phyloP scores from a whole-genome alignment of 768 basidiomycete species.

The Suillus cothurnatus region DNA sequence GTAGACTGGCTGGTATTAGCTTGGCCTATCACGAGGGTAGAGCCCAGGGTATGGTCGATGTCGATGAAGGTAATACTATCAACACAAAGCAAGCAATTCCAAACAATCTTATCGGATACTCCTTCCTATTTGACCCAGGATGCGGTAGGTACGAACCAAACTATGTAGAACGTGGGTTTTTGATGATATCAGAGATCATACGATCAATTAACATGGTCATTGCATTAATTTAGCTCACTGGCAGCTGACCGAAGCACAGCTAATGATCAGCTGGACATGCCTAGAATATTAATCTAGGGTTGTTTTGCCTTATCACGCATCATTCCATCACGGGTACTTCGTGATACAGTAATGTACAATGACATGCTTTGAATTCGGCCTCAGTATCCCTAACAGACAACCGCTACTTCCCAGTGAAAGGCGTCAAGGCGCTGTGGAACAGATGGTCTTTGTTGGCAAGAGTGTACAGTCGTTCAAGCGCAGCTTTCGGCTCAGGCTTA shows the following conservation, averaged over 20 bases:
- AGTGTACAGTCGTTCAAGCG: slow-evolving; percentile 15
- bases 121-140: not conserved
- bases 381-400: not conserved
- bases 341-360: not conserved
- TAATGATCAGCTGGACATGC: no score
- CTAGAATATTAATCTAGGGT: no score
- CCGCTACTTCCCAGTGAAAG: slow-evolving; percentile 1
- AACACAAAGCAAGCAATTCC: no score
- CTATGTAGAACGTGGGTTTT: not conserved
- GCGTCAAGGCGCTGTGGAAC: slow-evolving; percentile 15
- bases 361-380: not conserved
- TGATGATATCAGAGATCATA: not conserved
- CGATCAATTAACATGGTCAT: not conserved
- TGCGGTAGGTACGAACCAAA: not conserved
- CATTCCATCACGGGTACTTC: not conserved
- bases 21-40: no score
- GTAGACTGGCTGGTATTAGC: no score
- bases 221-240: not conserved
- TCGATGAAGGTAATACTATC: no score
- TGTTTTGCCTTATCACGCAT: not conserved
- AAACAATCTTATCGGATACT: no score
- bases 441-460: slow-evolving; percentile 19
- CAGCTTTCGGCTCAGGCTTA: slow-evolving; percentile 10
- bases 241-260: no score
- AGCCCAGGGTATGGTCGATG: no score